A percentile compares a stretch with the other conserved stretches of the same genome.
Conservation (phyloP, 2,329 filamentous ascomycete species). For the Apiospora sp. region DNA sequence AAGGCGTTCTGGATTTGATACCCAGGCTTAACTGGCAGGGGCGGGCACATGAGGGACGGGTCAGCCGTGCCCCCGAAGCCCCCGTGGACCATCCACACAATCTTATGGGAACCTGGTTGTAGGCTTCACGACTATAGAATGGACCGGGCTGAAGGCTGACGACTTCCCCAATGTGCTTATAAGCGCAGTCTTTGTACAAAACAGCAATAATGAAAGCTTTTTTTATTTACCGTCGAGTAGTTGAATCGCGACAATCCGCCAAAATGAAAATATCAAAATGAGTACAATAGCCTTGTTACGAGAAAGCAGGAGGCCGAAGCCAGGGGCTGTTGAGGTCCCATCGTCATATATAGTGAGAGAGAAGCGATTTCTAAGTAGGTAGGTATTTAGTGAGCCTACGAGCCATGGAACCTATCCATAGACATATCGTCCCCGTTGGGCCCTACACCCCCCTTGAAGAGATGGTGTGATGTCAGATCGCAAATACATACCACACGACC, state of each 20-base stretch:
- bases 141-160: neutral
- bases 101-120: neutral
- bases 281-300: neutral
- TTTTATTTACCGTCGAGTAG: neutral
- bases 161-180: neutral
- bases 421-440: neutral
- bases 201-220: conserved; percentile 6
- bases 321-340: neutral
- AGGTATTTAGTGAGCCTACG: neutral
- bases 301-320: neutral
- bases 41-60: neutral
- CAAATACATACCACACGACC: neutral
- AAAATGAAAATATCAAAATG: no score
- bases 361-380: neutral
- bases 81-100: neutral
- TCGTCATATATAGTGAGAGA: neutral
- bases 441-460: no score
- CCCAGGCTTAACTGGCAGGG: conserved; percentile 1
- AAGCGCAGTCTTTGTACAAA: conserved; percentile 6
- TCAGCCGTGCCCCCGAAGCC: neutral
- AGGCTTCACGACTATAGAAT: conserved; percentile 3
- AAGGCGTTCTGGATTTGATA: conserved; percentile 7
- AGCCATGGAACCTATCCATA: neutral
- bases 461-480: conserved; percentile 10
- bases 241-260: no score